Evolutionary conservation across 331 rosid genomes (phyloP), one percentile per base, ranked within the genome.

Genomic region (Pyrus hybrid): DNA sequence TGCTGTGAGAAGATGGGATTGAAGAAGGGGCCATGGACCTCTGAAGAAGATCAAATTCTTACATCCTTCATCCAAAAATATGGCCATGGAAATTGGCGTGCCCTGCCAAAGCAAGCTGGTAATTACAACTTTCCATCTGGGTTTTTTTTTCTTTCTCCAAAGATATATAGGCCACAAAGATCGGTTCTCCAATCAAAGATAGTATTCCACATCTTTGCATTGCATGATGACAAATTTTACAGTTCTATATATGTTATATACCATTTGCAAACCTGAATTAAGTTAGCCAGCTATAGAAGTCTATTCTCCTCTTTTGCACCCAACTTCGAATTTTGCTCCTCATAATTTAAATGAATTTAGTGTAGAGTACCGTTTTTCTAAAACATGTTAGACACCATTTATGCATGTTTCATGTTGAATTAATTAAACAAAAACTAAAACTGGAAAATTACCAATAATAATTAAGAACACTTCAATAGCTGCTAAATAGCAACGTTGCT

Each of bases 21-120:
- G 77, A 94, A 90, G 80, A 94, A 78, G 68, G 99, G 99, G 70
- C 97, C 99, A 21, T 94, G 99, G 99, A 83, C 92, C 30, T 51
- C 88, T 16, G 92, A 92, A 37, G 99, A 94, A 89, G 97, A 94
- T 78, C 83, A 86, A 63, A 76, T 92, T 75, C 84, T 94, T 73
- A 77, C 67, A 3, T 86, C 92, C 70, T 90, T 80, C 80, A 83
- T 94, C 53, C 73, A 86, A 6, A 76, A 75, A 13, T 76, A 87
- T 73, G 97, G 97, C 73, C 97, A 92, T 84, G 87, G 82, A 32
- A 94, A 94, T 60, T 94, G 99, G 99, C 93, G 99, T 67, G 97
- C 99, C 47, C 99, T 94, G 43, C 99, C 99, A 0, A 94, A 90
- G 37, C 93, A 83, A 75, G 96, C 99, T 18, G 97, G 99, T 94